These are phyloP conservation scores for Sphaerobolus stellatus DNA, from an alignment of 1,284 basidiomycete species.

Conservation along the genomic window DNA sequence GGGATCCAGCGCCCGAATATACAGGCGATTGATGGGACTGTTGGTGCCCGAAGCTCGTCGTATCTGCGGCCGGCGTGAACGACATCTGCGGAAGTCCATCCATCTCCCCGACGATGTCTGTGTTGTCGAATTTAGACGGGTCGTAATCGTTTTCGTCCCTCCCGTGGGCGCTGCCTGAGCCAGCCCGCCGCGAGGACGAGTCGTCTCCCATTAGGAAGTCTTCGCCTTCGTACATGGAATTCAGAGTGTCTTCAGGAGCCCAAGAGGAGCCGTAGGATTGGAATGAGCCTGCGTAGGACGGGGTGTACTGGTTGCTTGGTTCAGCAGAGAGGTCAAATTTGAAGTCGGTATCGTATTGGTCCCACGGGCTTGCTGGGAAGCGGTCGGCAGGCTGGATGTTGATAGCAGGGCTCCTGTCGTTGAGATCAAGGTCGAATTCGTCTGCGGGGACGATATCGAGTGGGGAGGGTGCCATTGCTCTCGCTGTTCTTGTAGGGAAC, in stretches of 20 bases:
- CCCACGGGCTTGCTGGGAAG: slow-evolving; percentile 11
- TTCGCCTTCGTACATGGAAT: slow-evolving; percentile 29
- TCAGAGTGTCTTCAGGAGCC: slow-evolving; percentile 8
- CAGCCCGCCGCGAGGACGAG: neutral
- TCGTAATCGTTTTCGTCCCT: slow-evolving; percentile 54
- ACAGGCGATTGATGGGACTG: slow-evolving; percentile 11
- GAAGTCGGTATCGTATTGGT: slow-evolving; percentile 12
- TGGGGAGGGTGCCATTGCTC: slow-evolving; percentile 36
- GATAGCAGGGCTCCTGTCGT: slow-evolving; percentile 7
- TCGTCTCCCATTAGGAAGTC: slow-evolving; percentile 9
- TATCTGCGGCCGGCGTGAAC: slow-evolving; percentile 20
- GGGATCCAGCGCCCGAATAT: slow-evolving; percentile 14
- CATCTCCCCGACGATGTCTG: slow-evolving; percentile 40
- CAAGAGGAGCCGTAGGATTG: slow-evolving; percentile 28
- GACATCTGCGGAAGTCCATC: slow-evolving; percentile 34
- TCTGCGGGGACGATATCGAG: slow-evolving; percentile 32
- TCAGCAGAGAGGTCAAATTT: slow-evolving; percentile 11
- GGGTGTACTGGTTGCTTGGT: slow-evolving; percentile 38
- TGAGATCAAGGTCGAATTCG: slow-evolving; percentile 28
- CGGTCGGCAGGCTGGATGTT: slow-evolving; percentile 7
- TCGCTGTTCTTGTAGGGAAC: no score
- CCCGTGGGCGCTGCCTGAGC: slow-evolving; percentile 21
- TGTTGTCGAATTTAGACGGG: slow-evolving; percentile 63
- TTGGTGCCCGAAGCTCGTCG: neutral
- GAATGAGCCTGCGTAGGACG: slow-evolving; percentile 56